Percentiles rank a stretch among this genome's conserved stretches.
phyloP scores from a whole-genome alignment of 1,139 yeast genomes.

The Blastobotrys capitulatus region DNA sequence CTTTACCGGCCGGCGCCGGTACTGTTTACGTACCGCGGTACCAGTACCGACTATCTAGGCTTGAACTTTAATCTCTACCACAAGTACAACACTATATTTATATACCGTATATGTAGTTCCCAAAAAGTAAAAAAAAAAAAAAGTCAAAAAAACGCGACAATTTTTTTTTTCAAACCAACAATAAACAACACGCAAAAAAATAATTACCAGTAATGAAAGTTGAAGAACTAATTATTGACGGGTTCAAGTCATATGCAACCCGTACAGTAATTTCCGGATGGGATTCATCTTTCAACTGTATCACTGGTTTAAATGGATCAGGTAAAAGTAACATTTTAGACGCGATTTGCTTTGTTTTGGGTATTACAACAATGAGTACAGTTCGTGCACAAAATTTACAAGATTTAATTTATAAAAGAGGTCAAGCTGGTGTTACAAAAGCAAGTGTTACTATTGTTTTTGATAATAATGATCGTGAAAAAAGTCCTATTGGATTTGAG shows the following conservation, averaged over 20 bases:
- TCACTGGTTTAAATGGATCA: slow-evolving; percentile 95
- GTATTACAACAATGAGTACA: slow-evolving; percentile 89
- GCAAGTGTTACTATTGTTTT: slow-evolving; percentile 96
- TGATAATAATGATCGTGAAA: slow-evolving; percentile 69
- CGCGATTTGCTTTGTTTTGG: slow-evolving; percentile 97
- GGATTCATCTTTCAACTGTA: slow-evolving; percentile 96
- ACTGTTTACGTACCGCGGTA: too few relatives aligned
- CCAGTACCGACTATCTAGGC: too few relatives aligned
- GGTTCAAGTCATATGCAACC: slow-evolving; percentile 95
- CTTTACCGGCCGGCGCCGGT: too few relatives aligned
- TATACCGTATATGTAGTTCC: too few relatives aligned
- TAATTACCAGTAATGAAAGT: slow-evolving; percentile 64
- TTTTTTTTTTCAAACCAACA: too few relatives aligned
- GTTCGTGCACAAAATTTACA: slow-evolving; percentile 92
- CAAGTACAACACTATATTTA: too few relatives aligned
- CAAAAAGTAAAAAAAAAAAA: too few relatives aligned
- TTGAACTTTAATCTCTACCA: too few relatives aligned
- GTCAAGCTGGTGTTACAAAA: slow-evolving; percentile 96
- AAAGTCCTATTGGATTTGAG: slow-evolving; percentile 86
- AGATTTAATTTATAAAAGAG: slow-evolving; percentile 91
- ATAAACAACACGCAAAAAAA: background rate
- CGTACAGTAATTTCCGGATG: slow-evolving; percentile 93
- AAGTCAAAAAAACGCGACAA: too few relatives aligned
- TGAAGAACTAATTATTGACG: slow-evolving; percentile 92
- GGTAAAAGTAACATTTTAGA: slow-evolving; percentile 95